Evolutionary conservation across 139 green algal species (phyloP).

Genomic region (Eudorina sp.): DNA sequence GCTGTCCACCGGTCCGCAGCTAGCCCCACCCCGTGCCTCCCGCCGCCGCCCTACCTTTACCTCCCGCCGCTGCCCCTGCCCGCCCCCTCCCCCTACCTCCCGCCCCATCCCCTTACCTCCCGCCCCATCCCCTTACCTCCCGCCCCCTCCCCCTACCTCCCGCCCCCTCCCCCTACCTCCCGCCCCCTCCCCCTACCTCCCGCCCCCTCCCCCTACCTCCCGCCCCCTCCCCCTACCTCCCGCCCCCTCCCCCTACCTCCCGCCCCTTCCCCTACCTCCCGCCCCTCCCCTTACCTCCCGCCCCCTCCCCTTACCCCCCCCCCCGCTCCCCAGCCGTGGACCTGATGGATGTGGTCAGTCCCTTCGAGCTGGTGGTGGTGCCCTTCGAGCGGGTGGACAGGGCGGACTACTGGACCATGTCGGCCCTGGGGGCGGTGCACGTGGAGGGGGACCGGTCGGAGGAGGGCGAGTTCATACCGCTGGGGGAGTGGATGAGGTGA

Average conservation of each 20-base stretch:
- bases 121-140: too few species aligned
- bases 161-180: too few species aligned
- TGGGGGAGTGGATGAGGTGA: conserved; percentile 61
- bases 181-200: too few species aligned
- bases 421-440: conserved; percentile 46
- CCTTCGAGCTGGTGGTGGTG: conserved; percentile 59
- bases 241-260: background rate
- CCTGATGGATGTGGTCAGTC: conserved; percentile 43
- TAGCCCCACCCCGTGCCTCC: too few species aligned
- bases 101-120: too few species aligned
- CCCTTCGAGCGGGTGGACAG: conserved; percentile 45
- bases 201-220: background rate
- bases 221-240: background rate
- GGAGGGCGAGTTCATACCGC: conserved; percentile 51
- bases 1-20: too few species aligned
- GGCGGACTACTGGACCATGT: conserved; percentile 53
- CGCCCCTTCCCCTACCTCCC: background rate
- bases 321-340: background rate
- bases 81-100: too few species aligned
- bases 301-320: background rate
- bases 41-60: too few species aligned
- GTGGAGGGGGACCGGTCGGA: conserved; percentile 8
- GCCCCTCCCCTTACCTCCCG: background rate
- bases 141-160: too few species aligned
- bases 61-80: too few species aligned